A percentile compares a stretch with the other conserved stretches of the same genome.
phyloP scores from a whole-genome alignment of 306 rosid species.

The Phaseolus lunatus region DNA sequence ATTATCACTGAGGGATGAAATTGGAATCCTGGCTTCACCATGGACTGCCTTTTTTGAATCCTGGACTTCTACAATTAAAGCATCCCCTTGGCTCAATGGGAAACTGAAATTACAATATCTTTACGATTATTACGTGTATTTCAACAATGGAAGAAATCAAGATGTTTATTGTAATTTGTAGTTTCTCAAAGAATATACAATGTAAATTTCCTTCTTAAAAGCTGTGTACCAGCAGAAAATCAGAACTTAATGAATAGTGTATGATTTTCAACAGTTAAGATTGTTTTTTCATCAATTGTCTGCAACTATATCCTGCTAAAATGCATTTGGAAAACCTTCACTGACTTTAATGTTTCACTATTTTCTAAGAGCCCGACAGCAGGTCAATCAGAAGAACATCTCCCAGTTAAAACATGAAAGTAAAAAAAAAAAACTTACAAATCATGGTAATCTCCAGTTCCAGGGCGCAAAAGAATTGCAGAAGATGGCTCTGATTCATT shows the following conservation, averaged over 20 bases:
- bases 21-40: constrained; percentile 82
- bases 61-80: constrained; percentile 81
- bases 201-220: constrained; percentile 17
- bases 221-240: background rate
- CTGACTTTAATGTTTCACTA: constrained; percentile 15
- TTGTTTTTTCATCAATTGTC: constrained; percentile 16
- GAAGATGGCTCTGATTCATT: constrained; percentile 62
- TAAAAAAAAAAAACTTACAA: constrained; percentile 65
- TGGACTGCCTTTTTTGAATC: constrained; percentile 70
- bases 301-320: constrained; percentile 6
- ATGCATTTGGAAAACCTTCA: constrained; percentile 28
- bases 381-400: constrained; percentile 34
- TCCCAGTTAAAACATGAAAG: constrained; percentile 5
- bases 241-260: constrained; percentile 5
- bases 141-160: constrained; percentile 39
- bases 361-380: constrained; percentile 34
- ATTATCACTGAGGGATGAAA: constrained; percentile 78
- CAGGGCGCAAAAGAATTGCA: constrained; percentile 71
- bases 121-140: constrained; percentile 31
- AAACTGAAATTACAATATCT: constrained; percentile 65
- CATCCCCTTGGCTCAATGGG: constrained; percentile 91
- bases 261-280: constrained; percentile 33
- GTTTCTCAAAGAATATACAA: constrained; percentile 1
- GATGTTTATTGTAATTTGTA: background rate
- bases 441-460: constrained; percentile 85